Conservation (phyloP, 129 eudicot species). For the Helianthus annuus region HanXRQr2.0-SUNRISE NC_035436.2:176143347-176143846, state of each 20-base stretch:
- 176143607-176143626: slow-evolving; percentile 35
- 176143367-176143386: background rate
- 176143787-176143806: no score
- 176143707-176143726: slow-evolving; percentile 38
- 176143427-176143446: slow-evolving; percentile 84
- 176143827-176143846: no score
- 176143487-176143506: slow-evolving; percentile 95
- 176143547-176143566: slow-evolving; percentile 30
- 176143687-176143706: slow-evolving; percentile 94
- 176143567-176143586: slow-evolving; percentile 37
- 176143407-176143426: slow-evolving; percentile 30
- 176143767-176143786: no score
- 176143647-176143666: slow-evolving; percentile 42
- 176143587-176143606: slow-evolving; percentile 42
- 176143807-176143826: no score
- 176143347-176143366: background rate
- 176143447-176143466: slow-evolving; percentile 84
- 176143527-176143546: slow-evolving; percentile 44
- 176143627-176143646: slow-evolving; percentile 54
- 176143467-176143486: slow-evolving; percentile 87
- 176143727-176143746: no score
- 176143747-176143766: no score
- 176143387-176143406: slow-evolving; percentile 3
- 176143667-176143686: slow-evolving; percentile 73
- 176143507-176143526: slow-evolving; percentile 63